Percentiles rank a stretch among this genome's conserved stretches.
Evolutionary conservation across 805 yeast genomes (phyloP).

Genomic region (Candida germanica): DNA sequence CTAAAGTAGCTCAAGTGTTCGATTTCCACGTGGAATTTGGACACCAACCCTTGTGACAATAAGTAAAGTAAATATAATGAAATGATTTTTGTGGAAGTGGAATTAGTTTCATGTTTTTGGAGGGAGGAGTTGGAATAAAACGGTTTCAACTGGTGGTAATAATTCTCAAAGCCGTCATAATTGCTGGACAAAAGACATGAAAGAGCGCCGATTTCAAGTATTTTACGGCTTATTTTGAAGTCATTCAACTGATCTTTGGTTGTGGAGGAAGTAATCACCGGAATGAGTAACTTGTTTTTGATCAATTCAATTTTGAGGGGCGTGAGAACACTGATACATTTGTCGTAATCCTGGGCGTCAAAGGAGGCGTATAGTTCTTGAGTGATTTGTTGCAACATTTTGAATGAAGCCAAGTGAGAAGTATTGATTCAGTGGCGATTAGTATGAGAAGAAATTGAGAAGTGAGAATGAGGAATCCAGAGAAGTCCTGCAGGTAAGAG

Average conservation of each 20-base stretch:
- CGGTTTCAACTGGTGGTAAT: slow-evolving; percentile 69
- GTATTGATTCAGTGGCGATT: no score
- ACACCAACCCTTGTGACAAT: slow-evolving; percentile 78
- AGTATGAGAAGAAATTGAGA: no score
- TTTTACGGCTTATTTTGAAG: slow-evolving; percentile 72
- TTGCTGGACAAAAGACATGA: slow-evolving; percentile 64
- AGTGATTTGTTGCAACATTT: slow-evolving; percentile 69
- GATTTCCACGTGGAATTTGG: slow-evolving; percentile 86
- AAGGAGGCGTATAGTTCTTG: slow-evolving; percentile 65
- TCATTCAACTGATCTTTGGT: slow-evolving; percentile 52
- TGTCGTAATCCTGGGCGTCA: slow-evolving; percentile 55
- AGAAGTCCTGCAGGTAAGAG: no score
- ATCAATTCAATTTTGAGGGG: slow-evolving; percentile 77
- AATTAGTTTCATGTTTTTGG: slow-evolving; percentile 39
- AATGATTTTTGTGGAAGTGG: slow-evolving; percentile 56
- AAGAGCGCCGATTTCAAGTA: slow-evolving; percentile 86
- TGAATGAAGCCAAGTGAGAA: no score
- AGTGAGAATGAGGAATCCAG: no score
- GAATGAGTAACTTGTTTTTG: slow-evolving; percentile 73
- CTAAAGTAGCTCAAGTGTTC: slow-evolving; percentile 60
- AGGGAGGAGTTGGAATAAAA: slow-evolving; percentile 55
- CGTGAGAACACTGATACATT: slow-evolving; percentile 61
- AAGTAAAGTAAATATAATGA: slow-evolving; percentile 74
- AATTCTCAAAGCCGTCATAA: slow-evolving; percentile 66
- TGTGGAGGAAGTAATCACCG: slow-evolving; percentile 39